phyloP scores from a whole-genome alignment of 192 early-diverging fungal species.

The Coemansia sp. region DNA sequence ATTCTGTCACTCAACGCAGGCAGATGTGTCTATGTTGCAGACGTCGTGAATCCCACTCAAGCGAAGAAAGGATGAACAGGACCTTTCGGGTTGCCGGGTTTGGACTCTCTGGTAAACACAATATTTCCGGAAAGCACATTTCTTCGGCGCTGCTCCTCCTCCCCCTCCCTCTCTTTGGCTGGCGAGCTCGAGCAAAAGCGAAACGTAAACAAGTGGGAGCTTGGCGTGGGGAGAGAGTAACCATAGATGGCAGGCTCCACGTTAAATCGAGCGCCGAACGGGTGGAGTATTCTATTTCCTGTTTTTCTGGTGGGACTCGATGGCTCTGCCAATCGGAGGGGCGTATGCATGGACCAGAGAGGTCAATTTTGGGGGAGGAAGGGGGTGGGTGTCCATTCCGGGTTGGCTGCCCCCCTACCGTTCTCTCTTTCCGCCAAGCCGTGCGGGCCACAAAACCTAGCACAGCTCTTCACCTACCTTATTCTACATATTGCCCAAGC shows the following conservation, averaged over 20 bases:
- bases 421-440: constrained; percentile 9
- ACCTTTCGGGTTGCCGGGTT: neutral
- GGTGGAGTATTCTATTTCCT: neutral
- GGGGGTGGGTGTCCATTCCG: constrained; percentile 9
- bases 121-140: neutral
- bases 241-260: neutral
- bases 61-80: neutral
- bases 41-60: neutral
- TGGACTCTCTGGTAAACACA: neutral
- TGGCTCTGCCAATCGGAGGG: constrained; percentile 12
- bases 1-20: neutral
- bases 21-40: neutral
- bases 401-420: constrained; percentile 4
- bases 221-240: neutral
- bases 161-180: too few species aligned
- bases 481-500: too few species aligned
- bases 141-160: neutral
- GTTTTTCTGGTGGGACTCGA: too few species aligned
- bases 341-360: constrained; percentile 27
- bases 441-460: constrained; percentile 6
- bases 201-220: neutral
- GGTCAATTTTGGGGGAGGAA: constrained; percentile 15
- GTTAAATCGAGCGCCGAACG: neutral
- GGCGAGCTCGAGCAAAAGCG: neutral
- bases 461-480: neutral